A percentile compares a stretch with the other conserved stretches of the same genome.
Evolutionary conservation across 805 yeast species (phyloP).

Genomic region (Brettanomyces nanus): DNA sequence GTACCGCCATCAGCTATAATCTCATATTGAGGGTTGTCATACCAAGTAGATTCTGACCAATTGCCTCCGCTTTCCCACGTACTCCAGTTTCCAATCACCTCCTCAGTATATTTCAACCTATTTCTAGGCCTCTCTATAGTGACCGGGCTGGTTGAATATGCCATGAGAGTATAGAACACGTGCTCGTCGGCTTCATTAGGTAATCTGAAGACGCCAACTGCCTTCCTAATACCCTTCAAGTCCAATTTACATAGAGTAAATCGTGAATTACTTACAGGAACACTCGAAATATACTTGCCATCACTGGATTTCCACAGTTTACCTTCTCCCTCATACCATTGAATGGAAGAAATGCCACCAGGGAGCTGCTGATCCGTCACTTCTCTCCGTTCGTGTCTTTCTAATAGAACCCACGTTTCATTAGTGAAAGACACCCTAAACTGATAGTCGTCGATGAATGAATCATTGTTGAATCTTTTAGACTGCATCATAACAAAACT

Average conservation of each 20-base stretch:
- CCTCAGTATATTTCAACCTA: constrained; percentile 14
- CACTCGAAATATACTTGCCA: constrained; percentile 11
- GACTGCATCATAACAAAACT: constrained; percentile 19
- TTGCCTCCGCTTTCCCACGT: constrained; percentile 43
- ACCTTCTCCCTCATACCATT: constrained; percentile 23
- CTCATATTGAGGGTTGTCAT: constrained; percentile 49
- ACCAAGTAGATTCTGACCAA: constrained; percentile 37
- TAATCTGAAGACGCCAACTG: not conserved
- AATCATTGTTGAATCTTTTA: constrained; percentile 26
- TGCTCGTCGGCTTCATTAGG: not conserved
- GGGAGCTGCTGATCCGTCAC: constrained; percentile 6
- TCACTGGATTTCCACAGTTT: constrained; percentile 19
- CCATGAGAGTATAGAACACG: constrained; percentile 8
- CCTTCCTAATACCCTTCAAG: constrained; percentile 10
- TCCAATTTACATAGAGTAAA: constrained; percentile 21
- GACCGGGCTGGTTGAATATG: constrained; percentile 6
- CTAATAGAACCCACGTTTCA: constrained; percentile 40
- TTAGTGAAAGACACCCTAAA: constrained; percentile 27
- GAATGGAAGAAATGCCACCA: not conserved
- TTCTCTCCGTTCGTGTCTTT: constrained; percentile 31
- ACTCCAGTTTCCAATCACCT: constrained; percentile 33
- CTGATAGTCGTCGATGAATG: constrained; percentile 23
- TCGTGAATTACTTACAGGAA: constrained; percentile 20
- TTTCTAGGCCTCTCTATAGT: not conserved
- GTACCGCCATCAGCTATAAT: constrained; percentile 21